Percentiles rank a stretch among this genome's conserved stretches.
These are phyloP conservation scores for Monilinia vaccinii-corymbosi DNA, from an alignment of 2,329 filamentous ascomycete genomes.

Conservation along the genomic window DNA sequence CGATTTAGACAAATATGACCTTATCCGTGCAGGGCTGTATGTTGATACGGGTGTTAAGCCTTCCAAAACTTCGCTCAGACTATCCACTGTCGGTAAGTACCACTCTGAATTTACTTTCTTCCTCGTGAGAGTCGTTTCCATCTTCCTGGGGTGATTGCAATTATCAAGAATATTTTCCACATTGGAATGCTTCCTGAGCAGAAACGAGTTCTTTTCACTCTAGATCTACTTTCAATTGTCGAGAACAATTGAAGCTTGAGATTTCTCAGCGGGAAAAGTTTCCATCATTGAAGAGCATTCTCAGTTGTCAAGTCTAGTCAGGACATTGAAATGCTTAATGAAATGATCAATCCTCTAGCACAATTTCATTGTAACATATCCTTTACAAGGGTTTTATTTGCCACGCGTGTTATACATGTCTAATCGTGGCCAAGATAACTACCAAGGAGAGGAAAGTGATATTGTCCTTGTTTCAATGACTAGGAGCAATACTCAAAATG, in stretches of 20 bases:
- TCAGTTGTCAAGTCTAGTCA: background rate
- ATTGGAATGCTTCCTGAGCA: background rate
- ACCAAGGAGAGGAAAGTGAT: slow-evolving; percentile 68
- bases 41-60: slow-evolving; percentile 41
- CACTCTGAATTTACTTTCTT: background rate
- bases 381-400: background rate
- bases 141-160: background rate
- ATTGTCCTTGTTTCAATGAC: slow-evolving; percentile 62
- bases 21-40: slow-evolving; percentile 51
- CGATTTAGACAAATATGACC: slow-evolving; percentile 56
- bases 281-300: background rate
- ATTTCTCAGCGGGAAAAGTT: background rate
- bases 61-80: slow-evolving; percentile 42
- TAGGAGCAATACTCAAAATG: slow-evolving; percentile 50
- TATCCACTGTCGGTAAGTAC: slow-evolving; percentile 60
- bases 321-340: background rate
- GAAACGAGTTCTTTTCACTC: background rate
- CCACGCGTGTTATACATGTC: background rate
- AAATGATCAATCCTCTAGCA: background rate
- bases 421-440: slow-evolving; percentile 49
- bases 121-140: background rate
- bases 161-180: background rate
- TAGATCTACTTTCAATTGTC: background rate
- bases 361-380: background rate
- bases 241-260: background rate